Base-by-base conservation (phyloP, 2,329 filamentous ascomycete genomes). In the Colletotrichum brevisporum region DNA sequence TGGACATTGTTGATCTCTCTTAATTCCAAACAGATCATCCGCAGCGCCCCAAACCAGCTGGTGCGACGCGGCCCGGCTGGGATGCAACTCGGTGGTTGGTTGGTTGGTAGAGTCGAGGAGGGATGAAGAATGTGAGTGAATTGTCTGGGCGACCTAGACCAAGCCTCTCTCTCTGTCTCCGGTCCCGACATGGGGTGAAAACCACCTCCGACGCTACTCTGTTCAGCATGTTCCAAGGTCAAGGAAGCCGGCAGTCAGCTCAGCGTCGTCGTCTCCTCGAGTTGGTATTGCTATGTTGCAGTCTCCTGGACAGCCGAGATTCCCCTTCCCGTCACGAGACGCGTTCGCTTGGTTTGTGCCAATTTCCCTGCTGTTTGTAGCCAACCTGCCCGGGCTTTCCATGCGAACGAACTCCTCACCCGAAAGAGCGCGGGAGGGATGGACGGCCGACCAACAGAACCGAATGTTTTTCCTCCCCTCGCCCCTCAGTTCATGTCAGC, bases 41-140 rank as follows among this genome's bases (percentile, higher is more conserved):
- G 21, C 41, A 57, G 48, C 41, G 27, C 47, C 39, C 18, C 53
- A 41, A 31, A n/a, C 12, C 21, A 24, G 2, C 21, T 41, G 53
- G 27, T 63, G 41, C 60, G 41, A 66, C 63, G 63, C 47, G 16
- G n/a, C 31, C 48, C 26, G 55, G 15, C 41, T 39, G 48, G 26
- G 36, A 31, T n/a, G 2, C 12, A 43, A 18, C 12, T 36, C 18
- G 5, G 12, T 26, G 31, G n/a, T n/a, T n/a, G 4, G 21, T 24
- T 24, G 21, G 31, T 15, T 5, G 21, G 15, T 53, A 16, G 21
- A 31, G 24, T 9, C 27, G 58, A 47, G 18, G 16, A 10, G 16
- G 45, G 45, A 47, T 18, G 18, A 18, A 47, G 45, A 47, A 16
- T 47, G 45, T 18, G 47, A 50, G 21, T 10, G 18, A 21, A 18